Percentiles rank a stretch among this genome's conserved stretches.
Conservation (phyloP, 148 eudicot genomes). For the Vaccinium myrtillus region DNA sequence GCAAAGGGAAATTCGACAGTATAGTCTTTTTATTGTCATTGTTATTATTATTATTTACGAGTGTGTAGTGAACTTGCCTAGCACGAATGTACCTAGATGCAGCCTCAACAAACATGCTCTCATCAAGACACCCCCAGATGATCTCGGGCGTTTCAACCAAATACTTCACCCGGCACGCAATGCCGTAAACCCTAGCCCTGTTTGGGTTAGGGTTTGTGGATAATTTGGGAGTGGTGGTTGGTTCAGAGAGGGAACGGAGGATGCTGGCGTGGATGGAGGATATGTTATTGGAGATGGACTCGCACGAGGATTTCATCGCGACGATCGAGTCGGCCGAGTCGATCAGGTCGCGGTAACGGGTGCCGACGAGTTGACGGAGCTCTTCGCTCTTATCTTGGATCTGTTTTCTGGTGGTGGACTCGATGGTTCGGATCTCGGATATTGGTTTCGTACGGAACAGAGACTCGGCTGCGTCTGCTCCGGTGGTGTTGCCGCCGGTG, state of each 20-base stretch:
- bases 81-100: slow-evolving; percentile 75
- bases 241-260: slow-evolving; percentile 28
- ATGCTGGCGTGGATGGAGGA: slow-evolving; percentile 33
- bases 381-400: slow-evolving; percentile 88
- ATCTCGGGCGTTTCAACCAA: slow-evolving; percentile 94
- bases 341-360: slow-evolving; percentile 80
- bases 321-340: slow-evolving; percentile 92
- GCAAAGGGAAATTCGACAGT: slow-evolving; percentile 69
- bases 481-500: background rate
- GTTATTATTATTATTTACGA: slow-evolving; percentile 24
- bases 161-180: slow-evolving; percentile 89
- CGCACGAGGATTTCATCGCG: slow-evolving; percentile 70
- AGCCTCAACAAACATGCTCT: slow-evolving; percentile 78
- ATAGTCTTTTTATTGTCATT: slow-evolving; percentile 28
- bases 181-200: slow-evolving; percentile 53
- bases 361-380: slow-evolving; percentile 85
- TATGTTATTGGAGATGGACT: slow-evolving; percentile 68
- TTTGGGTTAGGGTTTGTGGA: slow-evolving; percentile 39
- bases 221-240: slow-evolving; percentile 23
- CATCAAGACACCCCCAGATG: slow-evolving; percentile 97
- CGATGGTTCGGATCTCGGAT: slow-evolving; percentile 42
- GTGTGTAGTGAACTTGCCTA: slow-evolving; percentile 58
- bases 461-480: slow-evolving; percentile 29
- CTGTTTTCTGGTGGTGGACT: slow-evolving; percentile 60
- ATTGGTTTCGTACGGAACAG: slow-evolving; percentile 45